A percentile compares a stretch with the other conserved stretches of the same genome.
Evolutionary conservation across 2,329 filamentous ascomycete species (phyloP).

Genomic region (Coleophoma cylindrospora): DNA sequence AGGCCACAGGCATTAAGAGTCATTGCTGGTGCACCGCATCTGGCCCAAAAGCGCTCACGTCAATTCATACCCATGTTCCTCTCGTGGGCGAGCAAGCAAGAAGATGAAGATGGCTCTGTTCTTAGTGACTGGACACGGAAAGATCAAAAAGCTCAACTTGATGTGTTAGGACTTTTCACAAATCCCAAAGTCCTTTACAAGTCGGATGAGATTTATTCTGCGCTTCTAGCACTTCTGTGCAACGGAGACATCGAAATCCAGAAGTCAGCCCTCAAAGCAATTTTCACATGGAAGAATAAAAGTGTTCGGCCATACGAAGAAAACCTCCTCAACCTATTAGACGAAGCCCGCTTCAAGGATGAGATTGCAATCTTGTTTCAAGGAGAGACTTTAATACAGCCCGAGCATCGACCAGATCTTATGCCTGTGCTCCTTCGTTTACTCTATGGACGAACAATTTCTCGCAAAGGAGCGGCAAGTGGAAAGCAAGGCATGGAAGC

Average conservation of each 20-base stretch:
- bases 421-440: constrained; percentile 85
- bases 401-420: constrained; percentile 65
- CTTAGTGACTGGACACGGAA: constrained; percentile 62
- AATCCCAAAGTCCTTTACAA: constrained; percentile 84
- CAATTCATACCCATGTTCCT: constrained; percentile 82
- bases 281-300: constrained; percentile 84
- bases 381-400: constrained; percentile 65
- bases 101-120: constrained; percentile 23
- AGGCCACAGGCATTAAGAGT: constrained; percentile 77
- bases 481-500: constrained; percentile 78
- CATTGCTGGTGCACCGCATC: constrained; percentile 63
- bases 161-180: constrained; percentile 75
- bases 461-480: constrained; percentile 70
- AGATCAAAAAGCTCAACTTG: constrained; percentile 80
- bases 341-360: constrained; percentile 88
- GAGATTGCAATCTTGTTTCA: constrained; percentile 88
- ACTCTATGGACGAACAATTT: constrained; percentile 84
- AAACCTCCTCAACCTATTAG: constrained; percentile 78
- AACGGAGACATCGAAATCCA: constrained; percentile 92
- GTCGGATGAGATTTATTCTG: constrained; percentile 68
- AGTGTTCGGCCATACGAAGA: constrained; percentile 76
- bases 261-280: constrained; percentile 74
- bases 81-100: constrained; percentile 61
- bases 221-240: constrained; percentile 69
- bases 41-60: constrained; percentile 84